Evolutionary conservation across 2,329 filamentous ascomycete species (phyloP), one percentile per base, ranked within the genome.

Genomic region (Calycina herbarum): DNA sequence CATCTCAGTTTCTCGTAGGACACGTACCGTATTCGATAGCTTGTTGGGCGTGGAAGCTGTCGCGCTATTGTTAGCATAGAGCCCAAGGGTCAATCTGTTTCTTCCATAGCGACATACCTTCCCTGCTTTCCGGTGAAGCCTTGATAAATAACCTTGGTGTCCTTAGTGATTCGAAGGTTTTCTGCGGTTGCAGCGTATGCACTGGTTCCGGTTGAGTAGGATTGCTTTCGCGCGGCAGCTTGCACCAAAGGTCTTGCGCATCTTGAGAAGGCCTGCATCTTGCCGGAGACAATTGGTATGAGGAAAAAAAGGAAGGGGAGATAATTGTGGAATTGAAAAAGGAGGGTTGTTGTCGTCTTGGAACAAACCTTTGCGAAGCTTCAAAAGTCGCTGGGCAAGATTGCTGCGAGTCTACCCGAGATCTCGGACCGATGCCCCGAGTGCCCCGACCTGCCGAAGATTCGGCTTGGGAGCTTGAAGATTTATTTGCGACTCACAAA

Each of bases 81-180:
- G 29, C 40, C 66, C 59, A 57, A 40, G 63, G 61, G 48, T 56
- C 48, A 58, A 35, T 48, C 27, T 61, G 10, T 42, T 10, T 45
- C 29, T 29, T n/a, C 35, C 13, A 27, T n/a, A 59, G 60, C 57
- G 63, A 89, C 89, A 82, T 80, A 93, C 90, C 91, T 94, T 90
- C 93, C 93, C 86, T 96, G 93, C 85, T 92, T 95, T 79, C 94
- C 94, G 65, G 94, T 98, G 81, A 98, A 98, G 73, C 95, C 95
- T 83, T 99, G 95, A 85, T 88, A 98, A 76, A 98, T 84, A 73
- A 99, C 93, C 84, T 95, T 96, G 75, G 95, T 99, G 73, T 97
- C 89, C 79, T 84, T 78, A 81, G 93, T 97, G 84, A 98, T 94
- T 82, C 93, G 91, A 76, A 98, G 87, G 85, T 98, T 98, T 76